Conservation (phyloP, 805 yeast species). For the Grigorovia transvaalensis region DNA sequence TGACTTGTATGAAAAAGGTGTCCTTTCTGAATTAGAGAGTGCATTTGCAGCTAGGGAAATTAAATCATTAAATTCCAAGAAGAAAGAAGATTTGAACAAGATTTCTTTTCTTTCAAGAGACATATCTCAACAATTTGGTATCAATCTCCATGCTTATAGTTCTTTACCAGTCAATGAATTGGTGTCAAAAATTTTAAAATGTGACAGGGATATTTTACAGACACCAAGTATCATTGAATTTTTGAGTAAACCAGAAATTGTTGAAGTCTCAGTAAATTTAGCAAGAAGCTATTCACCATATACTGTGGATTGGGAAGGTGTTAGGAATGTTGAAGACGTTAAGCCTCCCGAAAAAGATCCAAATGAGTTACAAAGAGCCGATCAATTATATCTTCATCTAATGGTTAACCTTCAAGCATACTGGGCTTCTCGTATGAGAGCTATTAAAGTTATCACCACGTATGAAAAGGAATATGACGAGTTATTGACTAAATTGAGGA, state of each 20-base stretch:
- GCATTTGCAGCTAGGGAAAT: conserved; percentile 77
- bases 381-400: conserved; percentile 70
- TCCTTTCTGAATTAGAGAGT: conserved; percentile 72
- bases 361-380: conserved; percentile 73
- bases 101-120: conserved; percentile 70
- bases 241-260: conserved; percentile 61
- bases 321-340: conserved; percentile 30
- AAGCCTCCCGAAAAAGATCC: conserved; percentile 59
- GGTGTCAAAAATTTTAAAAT: conserved; percentile 58
- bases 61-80: conserved; percentile 39
- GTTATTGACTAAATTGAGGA: conserved; percentile 52
- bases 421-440: conserved; percentile 88
- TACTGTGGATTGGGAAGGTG: conserved; percentile 53
- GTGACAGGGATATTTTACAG: conserved; percentile 61
- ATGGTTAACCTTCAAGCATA: conserved; percentile 77
- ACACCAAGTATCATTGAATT: conserved; percentile 76
- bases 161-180: conserved; percentile 52
- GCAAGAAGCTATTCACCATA: conserved; percentile 73
- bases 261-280: conserved; percentile 62
- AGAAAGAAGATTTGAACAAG: conserved; percentile 42
- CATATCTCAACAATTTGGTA: conserved; percentile 88
- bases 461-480: conserved; percentile 74
- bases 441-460: conserved; percentile 56
- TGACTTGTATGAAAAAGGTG: conserved; percentile 63
- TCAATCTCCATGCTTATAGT: conserved; percentile 74